Evolutionary conservation across 345 rosid genomes (phyloP).

Genomic region (Nephelium lappaceum): DNA sequence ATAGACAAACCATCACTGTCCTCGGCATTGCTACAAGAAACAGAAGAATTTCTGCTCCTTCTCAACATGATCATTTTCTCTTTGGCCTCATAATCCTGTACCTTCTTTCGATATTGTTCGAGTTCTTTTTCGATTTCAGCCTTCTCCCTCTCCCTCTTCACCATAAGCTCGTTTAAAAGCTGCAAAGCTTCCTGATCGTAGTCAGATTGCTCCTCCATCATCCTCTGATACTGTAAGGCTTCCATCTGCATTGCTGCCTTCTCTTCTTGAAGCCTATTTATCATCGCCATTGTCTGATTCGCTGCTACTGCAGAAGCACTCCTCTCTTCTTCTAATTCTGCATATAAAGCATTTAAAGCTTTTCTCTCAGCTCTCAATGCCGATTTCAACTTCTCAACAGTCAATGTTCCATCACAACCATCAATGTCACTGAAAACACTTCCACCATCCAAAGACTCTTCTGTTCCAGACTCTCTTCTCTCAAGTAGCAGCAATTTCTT

Average conservation of each 20-base stretch:
- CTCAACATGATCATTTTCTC: constrained; percentile 55
- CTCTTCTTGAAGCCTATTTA: constrained; percentile 95
- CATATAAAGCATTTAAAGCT: constrained; percentile 64
- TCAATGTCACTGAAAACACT: constrained; percentile 60
- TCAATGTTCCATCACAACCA: constrained; percentile 48
- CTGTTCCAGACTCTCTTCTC: constrained; percentile 52
- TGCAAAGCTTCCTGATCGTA: constrained; percentile 98
- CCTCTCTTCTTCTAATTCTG: constrained; percentile 95
- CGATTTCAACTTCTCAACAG: constrained; percentile 64
- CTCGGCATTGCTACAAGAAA: constrained; percentile 64
- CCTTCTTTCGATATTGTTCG: constrained; percentile 58
- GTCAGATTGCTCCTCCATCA: constrained; percentile 98
- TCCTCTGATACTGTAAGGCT: constrained; percentile 94
- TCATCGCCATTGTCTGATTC: constrained; percentile 98
- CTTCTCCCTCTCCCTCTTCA: constrained; percentile 82
- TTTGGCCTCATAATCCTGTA: constrained; percentile 71
- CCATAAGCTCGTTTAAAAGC: constrained; percentile 78
- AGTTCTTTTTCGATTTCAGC: constrained; percentile 79
- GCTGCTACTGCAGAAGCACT: constrained; percentile 92
- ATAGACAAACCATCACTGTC: constrained; percentile 62
- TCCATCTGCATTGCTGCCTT: constrained; percentile 99
- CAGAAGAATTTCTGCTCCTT: constrained; percentile 60
- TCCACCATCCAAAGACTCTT: constrained; percentile 74
- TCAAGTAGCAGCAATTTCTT: constrained; percentile 58
- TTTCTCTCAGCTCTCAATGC: constrained; percentile 69